Evolutionary conservation across 73 alveolate genomes (phyloP).

Genomic region (Blepharisma stoltei): DNA sequence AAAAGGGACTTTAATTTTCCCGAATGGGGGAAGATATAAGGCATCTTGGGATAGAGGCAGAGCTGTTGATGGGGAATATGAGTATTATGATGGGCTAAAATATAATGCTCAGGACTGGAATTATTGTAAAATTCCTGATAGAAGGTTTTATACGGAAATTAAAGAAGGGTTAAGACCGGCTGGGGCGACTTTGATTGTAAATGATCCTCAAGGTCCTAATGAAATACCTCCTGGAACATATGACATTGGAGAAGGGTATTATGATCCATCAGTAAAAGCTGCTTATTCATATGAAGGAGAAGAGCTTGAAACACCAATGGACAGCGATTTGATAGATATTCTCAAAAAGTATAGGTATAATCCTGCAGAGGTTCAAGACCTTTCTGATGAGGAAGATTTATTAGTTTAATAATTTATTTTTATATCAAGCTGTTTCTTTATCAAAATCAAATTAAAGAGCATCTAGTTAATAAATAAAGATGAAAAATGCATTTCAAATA

Average conservation of each 20-base stretch:
- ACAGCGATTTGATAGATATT: constrained; percentile 74
- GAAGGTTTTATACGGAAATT: constrained; percentile 80
- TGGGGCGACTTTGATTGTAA: constrained; percentile 69
- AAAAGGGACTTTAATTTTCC: constrained; percentile 81
- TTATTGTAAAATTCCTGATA: constrained; percentile 70
- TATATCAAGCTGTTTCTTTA: too few species aligned
- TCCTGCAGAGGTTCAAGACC: constrained; percentile 32
- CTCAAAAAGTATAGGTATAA: constrained; percentile 75
- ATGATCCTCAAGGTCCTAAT: constrained; percentile 60
- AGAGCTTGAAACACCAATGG: constrained; percentile 63
- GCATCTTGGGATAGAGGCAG: constrained; percentile 85
- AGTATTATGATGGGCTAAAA: constrained; percentile 72
- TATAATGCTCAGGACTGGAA: constrained; percentile 68
- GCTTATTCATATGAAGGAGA: constrained; percentile 70
- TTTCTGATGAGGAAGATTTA: too few species aligned
- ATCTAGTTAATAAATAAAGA: too few species aligned
- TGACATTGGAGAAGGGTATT: constrained; percentile 89
- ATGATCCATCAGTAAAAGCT: constrained; percentile 75
- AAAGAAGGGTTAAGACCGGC: constrained; percentile 78
- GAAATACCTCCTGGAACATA: constrained; percentile 82
- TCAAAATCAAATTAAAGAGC: too few species aligned
- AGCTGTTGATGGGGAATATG: constrained; percentile 73
- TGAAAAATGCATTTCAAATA: too few species aligned
- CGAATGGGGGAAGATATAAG: constrained; percentile 80
- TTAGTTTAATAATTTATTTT: too few species aligned